phyloP scores from a whole-genome alignment of 2,329 filamentous ascomycete species.

The Fusarium buharicum region DNA sequence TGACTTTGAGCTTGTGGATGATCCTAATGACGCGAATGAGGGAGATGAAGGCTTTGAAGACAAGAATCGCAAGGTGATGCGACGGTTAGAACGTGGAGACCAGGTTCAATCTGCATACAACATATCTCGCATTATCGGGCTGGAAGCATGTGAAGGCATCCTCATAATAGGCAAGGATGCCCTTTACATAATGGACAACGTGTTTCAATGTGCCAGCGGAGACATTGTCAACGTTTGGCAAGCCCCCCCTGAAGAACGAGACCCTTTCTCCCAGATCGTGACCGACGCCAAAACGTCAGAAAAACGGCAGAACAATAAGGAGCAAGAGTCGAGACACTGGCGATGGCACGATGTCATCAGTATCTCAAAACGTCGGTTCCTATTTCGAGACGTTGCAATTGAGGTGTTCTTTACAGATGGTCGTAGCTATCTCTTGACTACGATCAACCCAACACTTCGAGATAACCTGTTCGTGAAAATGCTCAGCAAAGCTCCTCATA shows the following conservation, averaged over 20 bases:
- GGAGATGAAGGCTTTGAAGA: conserved; percentile 85
- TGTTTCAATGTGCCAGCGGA: conserved; percentile 93
- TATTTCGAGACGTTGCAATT: conserved; percentile 95
- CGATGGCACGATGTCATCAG: conserved; percentile 94
- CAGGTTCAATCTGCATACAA: conserved; percentile 95
- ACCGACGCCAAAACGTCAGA: conserved; percentile 70
- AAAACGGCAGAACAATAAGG: conserved; percentile 67
- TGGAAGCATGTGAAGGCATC: conserved; percentile 93
- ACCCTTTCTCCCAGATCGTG: conserved; percentile 95
- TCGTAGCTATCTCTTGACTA: conserved; percentile 90
- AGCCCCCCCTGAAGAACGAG: conserved; percentile 89
- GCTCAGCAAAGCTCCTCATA: conserved; percentile 81
- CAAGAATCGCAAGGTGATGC: conserved; percentile 98
- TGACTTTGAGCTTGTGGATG: conserved; percentile 95
- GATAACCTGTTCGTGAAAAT: conserved; percentile 86
- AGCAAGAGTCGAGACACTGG: conserved; percentile 91
- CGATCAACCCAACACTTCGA: conserved; percentile 76
- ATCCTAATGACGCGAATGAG: conserved; percentile 85
- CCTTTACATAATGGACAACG: conserved; percentile 94
- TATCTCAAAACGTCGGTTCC: conserved; percentile 92
- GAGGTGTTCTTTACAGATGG: conserved; percentile 98
- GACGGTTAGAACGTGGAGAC: conserved; percentile 88
- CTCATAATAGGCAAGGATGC: conserved; percentile 92
- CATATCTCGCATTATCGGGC: conserved; percentile 89
- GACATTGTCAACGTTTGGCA: conserved; percentile 98